Conservation (phyloP, 1,284 basidiomycete species). For the Cryptococcus wingfieldii region DNA sequence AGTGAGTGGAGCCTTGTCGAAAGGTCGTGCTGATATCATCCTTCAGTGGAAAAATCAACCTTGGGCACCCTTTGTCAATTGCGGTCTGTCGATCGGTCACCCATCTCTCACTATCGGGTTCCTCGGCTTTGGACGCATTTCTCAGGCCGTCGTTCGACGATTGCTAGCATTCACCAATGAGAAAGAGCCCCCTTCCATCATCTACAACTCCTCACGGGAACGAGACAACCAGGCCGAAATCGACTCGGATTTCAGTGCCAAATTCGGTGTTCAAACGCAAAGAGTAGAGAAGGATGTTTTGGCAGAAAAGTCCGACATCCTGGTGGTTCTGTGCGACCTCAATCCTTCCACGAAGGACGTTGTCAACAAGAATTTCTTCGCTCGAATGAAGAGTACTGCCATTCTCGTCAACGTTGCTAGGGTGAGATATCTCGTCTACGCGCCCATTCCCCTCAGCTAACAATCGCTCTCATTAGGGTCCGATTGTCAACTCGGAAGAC, state of each 20-base stretch:
- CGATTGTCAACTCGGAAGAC: slow-evolving; percentile 82
- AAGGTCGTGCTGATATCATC: not conserved
- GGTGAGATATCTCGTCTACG: slow-evolving; percentile 50
- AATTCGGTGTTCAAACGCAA: slow-evolving; percentile 56
- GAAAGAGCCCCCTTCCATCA: slow-evolving; percentile 27
- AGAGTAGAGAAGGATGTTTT: slow-evolving; percentile 64
- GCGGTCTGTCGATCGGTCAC: slow-evolving; percentile 52
- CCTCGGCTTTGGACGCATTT: slow-evolving; percentile 89
- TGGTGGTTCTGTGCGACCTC: slow-evolving; percentile 80
- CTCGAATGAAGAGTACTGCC: slow-evolving; percentile 75
- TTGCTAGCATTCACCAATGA: slow-evolving; percentile 67
- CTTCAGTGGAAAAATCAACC: slow-evolving; percentile 58
- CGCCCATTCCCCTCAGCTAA: not conserved
- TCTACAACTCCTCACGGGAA: slow-evolving; percentile 37
- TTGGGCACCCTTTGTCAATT: slow-evolving; percentile 67
- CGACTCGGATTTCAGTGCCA: slow-evolving; percentile 55
- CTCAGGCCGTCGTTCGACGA: slow-evolving; percentile 70
- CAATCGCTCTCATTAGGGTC: slow-evolving; percentile 37
- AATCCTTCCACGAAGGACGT: slow-evolving; percentile 68
- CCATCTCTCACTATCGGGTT: slow-evolving; percentile 67
- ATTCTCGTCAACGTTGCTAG: slow-evolving; percentile 76
- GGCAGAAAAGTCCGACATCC: slow-evolving; percentile 68
- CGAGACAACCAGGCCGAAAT: slow-evolving; percentile 49
- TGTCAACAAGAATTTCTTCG: slow-evolving; percentile 66
- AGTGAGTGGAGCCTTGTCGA: slow-evolving; percentile 48